Evolutionary conservation across 139 green algal species (phyloP).

Genomic region (Picochlorum sp.): DNA sequence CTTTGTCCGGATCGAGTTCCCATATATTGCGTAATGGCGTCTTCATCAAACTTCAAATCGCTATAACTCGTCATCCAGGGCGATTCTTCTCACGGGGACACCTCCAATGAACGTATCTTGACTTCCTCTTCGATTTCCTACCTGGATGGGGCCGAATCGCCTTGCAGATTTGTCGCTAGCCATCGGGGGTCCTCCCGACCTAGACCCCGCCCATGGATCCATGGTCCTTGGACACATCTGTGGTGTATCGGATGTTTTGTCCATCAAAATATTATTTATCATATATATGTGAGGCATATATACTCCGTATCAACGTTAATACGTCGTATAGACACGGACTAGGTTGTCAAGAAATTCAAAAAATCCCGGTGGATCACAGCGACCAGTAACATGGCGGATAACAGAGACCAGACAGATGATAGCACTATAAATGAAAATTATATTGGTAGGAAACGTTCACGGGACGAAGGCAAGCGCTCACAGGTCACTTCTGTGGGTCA

Average conservation of each 20-base stretch:
- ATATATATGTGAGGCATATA: not conserved
- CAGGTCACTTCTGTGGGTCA: not conserved
- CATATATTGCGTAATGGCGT: not conserved
- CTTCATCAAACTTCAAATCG: not conserved
- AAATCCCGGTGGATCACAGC: not conserved
- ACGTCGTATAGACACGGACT: too few relatives aligned
- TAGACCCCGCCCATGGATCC: too few relatives aligned
- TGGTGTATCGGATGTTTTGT: not conserved
- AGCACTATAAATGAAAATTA: too few relatives aligned
- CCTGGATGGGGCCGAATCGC: not conserved
- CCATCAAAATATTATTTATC: not conserved
- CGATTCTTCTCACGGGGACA: not conserved
- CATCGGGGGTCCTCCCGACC: too few relatives aligned
- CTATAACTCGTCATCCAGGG: not conserved
- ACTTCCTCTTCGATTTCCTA: not conserved
- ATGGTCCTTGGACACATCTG: not conserved
- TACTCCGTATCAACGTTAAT: slow-evolving; percentile 5
- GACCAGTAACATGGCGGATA: not conserved
- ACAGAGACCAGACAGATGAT: not conserved
- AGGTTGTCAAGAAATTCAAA: too few relatives aligned
- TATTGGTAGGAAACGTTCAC: too few relatives aligned
- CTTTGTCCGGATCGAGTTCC: not conserved
- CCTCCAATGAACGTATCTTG: not conserved
- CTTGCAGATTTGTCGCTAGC: not conserved
- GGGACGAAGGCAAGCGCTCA: not conserved